These are phyloP conservation scores for Wallacemonas rigidus DNA, from an alignment of 208 protist species.

Conservation along the genomic window DNA sequence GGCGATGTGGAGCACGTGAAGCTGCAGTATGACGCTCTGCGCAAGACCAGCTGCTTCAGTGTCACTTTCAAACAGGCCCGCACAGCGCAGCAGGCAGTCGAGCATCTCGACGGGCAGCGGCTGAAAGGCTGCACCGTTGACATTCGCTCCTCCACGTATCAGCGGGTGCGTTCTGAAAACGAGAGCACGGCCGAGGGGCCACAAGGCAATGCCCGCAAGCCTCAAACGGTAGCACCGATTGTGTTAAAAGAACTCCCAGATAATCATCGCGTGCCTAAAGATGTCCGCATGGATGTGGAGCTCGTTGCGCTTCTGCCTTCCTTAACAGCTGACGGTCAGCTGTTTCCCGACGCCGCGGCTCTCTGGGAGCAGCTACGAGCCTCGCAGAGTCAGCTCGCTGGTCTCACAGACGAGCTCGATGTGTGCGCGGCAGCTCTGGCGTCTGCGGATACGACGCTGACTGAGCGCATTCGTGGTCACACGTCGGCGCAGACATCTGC, in stretches of 20 bases:
- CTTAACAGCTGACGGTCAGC: neutral
- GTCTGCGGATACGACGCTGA: neutral
- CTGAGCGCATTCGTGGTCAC: neutral
- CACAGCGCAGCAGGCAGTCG: conserved; percentile 59
- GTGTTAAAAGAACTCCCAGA: conserved; percentile 34
- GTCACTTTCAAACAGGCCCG: conserved; percentile 48
- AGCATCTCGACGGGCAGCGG: conserved; percentile 58
- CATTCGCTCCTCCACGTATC: conserved; percentile 57
- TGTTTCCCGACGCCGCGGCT: neutral
- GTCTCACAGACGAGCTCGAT: conserved; percentile 10
- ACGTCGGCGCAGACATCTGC: too few relatives aligned
- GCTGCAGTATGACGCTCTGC: conserved; percentile 67
- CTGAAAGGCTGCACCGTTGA: conserved; percentile 68
- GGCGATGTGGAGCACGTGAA: conserved; percentile 70
- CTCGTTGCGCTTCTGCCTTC: conserved; percentile 44
- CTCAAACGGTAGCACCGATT: conserved; percentile 5
- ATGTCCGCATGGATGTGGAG: conserved; percentile 62
- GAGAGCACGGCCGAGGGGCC: too few relatives aligned
- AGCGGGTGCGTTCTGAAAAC: neutral
- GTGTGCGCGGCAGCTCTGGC: neutral
- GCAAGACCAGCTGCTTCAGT: conserved; percentile 48
- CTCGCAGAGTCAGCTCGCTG: conserved; percentile 18
- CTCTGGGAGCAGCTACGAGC: conserved; percentile 26
- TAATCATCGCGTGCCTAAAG: conserved; percentile 64
- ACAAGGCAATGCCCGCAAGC: too few relatives aligned